Base-by-base conservation (phyloP, 2,329 filamentous ascomycete genomes). In the Fusarium sororula region DNA sequence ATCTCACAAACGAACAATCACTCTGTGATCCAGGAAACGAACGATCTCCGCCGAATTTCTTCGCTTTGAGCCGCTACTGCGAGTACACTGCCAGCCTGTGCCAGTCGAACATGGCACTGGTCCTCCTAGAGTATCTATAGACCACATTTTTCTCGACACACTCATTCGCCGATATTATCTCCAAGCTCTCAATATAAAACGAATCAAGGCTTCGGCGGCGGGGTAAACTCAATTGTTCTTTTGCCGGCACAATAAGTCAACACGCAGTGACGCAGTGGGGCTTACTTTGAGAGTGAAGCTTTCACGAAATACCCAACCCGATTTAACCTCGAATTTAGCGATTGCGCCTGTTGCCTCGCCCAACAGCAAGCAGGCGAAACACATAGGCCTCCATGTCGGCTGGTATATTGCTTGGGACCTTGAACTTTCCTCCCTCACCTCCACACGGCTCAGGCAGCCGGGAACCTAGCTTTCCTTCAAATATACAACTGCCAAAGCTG, bases 341-440 rank as follows among this genome's bases (percentile, higher is more conserved):
- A 58, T 70, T 61, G 55, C 35, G 45, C 42, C 50, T 42, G 35
- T 50, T 63, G 56, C 44, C 55, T 56, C 54, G 47, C 37, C 38
- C 58, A 51, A 47, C 38, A 65, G 28, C 47, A 50, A 44, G 28
- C 57, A 58, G 48, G 55, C 53, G 45, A 70, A 50, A 66, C 64
- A 22, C 20, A 38, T 45, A 41, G 62, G 60, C 67, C 64, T 56
- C 63, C 69, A 82, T 82, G 80, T 81, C 77, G 70, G 70, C 78
- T 76, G 73, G 75, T 57, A 75, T 75, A 57, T 69, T 72, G 42
- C 62, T 69, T 51, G 64, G 75, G 70, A 66, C 50, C 35, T 75
- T 74, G 35, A 66, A 78, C 68, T 66, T 75, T 57, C 75, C 73
- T 50, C 75, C 70, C 44, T 76, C 76, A 48, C 76, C 75, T 48